phyloP scores from a whole-genome alignment of 768 basidiomycete species.

The Suillus subalutaceus region DNA sequence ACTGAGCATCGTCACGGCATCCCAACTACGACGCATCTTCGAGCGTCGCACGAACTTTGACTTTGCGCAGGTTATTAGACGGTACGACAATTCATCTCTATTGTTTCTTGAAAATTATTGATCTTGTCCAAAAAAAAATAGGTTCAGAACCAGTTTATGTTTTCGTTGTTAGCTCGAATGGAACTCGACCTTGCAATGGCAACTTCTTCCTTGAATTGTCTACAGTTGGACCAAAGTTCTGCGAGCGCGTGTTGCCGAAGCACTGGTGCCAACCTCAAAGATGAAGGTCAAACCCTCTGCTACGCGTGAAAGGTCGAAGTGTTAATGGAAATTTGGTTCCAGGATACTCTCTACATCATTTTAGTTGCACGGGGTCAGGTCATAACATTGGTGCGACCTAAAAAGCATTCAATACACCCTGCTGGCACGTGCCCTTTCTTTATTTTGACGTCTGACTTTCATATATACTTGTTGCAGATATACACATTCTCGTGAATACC shows the following conservation, averaged over 20 bases:
- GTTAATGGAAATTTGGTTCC: conserved; percentile 8
- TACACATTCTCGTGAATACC: conserved; percentile 92
- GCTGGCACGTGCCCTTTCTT: conserved; percentile 54
- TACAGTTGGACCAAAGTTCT: conserved; percentile 71
- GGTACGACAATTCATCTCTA: conserved; percentile 39
- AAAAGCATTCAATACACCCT: conserved; percentile 94
- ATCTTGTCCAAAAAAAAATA: conserved; percentile 28
- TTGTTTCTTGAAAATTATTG: conserved; percentile 1
- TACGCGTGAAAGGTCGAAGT: background rate
- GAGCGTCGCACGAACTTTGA: conserved; percentile 92
- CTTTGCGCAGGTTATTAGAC: conserved; percentile 69
- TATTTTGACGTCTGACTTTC: conserved; percentile 6
- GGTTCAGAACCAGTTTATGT: conserved; percentile 84
- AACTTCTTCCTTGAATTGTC: conserved; percentile 78
- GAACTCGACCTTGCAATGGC: conserved; percentile 83
- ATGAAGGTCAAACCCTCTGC: conserved; percentile 57
- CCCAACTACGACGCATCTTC: conserved; percentile 85
- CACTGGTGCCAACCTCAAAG: conserved; percentile 78
- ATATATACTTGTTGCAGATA: conserved; percentile 45
- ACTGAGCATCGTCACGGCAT: conserved; percentile 83
- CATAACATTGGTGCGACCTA: conserved; percentile 86
- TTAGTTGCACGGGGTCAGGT: conserved; percentile 79
- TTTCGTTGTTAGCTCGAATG: conserved; percentile 67
- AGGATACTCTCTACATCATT: conserved; percentile 93
- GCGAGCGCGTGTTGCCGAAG: conserved; percentile 76